Evolutionary conservation across 108 stramenopile genomes (phyloP), one percentile per base, ranked within the genome.

Genomic region (Cylindrotheca closterium): DNA sequence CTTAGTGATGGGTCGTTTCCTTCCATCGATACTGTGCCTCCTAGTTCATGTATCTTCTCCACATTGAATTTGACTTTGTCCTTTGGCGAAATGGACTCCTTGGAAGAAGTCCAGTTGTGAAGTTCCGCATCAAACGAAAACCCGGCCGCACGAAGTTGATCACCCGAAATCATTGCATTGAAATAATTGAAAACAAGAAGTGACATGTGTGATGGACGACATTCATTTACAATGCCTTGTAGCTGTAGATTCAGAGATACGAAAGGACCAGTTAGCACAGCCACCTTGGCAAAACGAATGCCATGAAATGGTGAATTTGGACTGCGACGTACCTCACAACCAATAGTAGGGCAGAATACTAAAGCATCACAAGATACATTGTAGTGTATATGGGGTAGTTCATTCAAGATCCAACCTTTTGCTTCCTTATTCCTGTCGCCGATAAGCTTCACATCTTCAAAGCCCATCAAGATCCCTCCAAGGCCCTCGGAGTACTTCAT

Each of bases 361-460:
- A 81, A 56, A 37, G 71, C 80, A 51, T 79, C 71, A 50, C 69
- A 70, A n/a, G 67, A 67, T 12, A 75, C 79, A 23, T 57, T 45
- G 59, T 82, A 85, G 54, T 85, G 84, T 48, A 85, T 72, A 51
- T 79, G 69, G 0, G 84, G 84, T 19, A 81, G 68, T 52, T 85
- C 84, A 55, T 81, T 77, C 45, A 79, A 55, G 47, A 85, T 78
- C 55, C 63, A 60, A 19, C 80, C 80, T 32, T 54, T 72, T 24
- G 77, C 83, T 17, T 64, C 26, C n/a, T 49, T 52, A 18, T 60
- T 65, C 3, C 46, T 46, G 12, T 59, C 55, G 4, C 30, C 63
- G 7, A 46, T 51, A 15, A 64, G 30, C 23, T 32, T 30, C 26
- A 85, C 60, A 56, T 82, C 70, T 8, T 85, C 72, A 51, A 63